These are phyloP conservation scores for Tolypocladium tundrense DNA, from an alignment of 2,329 filamentous ascomycete genomes.

Conservation along the genomic window DNA sequence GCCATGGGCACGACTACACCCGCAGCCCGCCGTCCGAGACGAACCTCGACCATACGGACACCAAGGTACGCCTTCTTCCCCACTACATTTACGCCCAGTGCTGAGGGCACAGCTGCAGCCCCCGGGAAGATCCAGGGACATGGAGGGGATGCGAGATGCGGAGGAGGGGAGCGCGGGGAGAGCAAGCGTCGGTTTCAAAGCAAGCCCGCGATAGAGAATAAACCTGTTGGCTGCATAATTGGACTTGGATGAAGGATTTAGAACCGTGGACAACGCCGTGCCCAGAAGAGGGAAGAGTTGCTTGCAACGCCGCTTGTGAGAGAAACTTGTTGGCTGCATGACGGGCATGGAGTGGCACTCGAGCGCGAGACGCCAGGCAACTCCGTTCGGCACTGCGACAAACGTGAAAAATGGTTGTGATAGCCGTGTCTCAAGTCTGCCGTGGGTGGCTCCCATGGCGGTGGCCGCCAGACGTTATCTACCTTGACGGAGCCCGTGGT, in stretches of 20 bases:
- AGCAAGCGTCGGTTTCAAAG: not conserved
- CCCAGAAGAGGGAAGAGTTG: not conserved
- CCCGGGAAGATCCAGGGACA: not conserved
- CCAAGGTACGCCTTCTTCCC: not conserved
- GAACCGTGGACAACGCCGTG: not conserved
- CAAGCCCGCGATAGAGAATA: not conserved
- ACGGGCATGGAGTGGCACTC: not conserved
- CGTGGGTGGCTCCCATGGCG: not conserved
- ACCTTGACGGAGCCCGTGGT: not conserved
- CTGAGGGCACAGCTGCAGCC: no score
- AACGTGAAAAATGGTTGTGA: not conserved
- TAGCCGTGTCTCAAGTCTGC: not conserved
- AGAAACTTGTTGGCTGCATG: not conserved
- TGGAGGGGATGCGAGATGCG: not conserved
- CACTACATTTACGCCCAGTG: not conserved
- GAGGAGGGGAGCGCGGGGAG: not conserved
- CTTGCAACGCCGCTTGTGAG: not conserved
- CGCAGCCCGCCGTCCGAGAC: not conserved
- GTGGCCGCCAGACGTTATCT: not conserved
- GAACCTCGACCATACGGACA: not conserved
- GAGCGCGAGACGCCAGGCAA: not conserved
- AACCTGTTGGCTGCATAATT: not conserved
- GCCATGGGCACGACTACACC: not conserved
- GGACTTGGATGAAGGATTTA: not conserved
- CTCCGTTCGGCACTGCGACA: not conserved